Base-by-base conservation (phyloP, 345 rosid species). In the Reutealis trisperma region DNA sequence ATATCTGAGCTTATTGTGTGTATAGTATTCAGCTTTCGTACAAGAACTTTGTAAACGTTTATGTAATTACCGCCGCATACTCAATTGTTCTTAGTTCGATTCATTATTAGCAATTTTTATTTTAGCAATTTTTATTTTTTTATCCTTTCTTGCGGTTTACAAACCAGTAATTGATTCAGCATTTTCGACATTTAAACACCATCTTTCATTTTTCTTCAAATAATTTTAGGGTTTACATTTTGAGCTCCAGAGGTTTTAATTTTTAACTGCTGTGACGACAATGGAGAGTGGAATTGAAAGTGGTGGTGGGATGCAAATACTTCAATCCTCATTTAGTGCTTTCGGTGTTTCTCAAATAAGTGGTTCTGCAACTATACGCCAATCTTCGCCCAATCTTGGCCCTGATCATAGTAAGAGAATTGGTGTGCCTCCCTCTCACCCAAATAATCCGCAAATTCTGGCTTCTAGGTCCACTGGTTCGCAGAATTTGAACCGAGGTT, bases 401-500 rank as follows among this genome's bases (percentile, higher is more conserved):
- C 82, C 75, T 72, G 92, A 88, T 45, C n/a, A 74, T 64, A 63
- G 67, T 62, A 91, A 84, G 79, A 88, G 94, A 85, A 83, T 76
- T 24, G 96, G 97, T 13, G 88, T 93, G 8, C 98, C 98, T 57
- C 98, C 98, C 18, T 89, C 98, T 3, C 94, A 88, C 76, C 97
- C 97, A 1, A 88, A 86, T 0, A 90, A 82, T 77, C 89, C 98
- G 19, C 92, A 91, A 92, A 91, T 91, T 89, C 90, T 89, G 10
- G 84, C 67, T 74, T 82, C 89, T 45, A 83, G 91, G 68, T 80
- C 85, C 4, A 54, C 72, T 83, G 84, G 87, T 80, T 78, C 89
- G 0, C 91, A 80, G 77, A 81, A 69, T 75, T 89, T 83, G 58
- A 75, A 79, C 60, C 83, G 84, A 11, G 89, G 84, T 7, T 84